phyloP scores from a whole-genome alignment of 805 yeast species.

The Yarrowia sp. region DNA sequence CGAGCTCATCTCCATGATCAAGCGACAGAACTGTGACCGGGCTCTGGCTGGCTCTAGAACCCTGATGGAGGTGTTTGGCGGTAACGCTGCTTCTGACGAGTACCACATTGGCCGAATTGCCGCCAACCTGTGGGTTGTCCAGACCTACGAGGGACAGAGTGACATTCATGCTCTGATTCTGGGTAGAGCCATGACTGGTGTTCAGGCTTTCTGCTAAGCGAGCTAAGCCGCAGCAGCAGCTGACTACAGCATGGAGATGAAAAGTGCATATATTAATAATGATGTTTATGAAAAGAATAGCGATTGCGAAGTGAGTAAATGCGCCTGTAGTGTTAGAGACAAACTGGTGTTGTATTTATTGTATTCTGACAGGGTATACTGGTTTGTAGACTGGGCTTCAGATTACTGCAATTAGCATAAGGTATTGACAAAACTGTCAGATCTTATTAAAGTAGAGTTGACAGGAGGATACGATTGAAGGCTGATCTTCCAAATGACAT shows the following conservation, averaged over 20 bases:
- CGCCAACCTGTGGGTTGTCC: slow-evolving; percentile 45
- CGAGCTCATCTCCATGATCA: slow-evolving; percentile 46
- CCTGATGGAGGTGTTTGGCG: slow-evolving; percentile 47
- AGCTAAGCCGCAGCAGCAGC: neutral
- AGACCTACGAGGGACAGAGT: slow-evolving; percentile 49
- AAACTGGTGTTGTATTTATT: no score
- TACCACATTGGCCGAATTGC: slow-evolving; percentile 46
- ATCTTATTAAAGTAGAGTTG: no score
- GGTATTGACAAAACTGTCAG: no score
- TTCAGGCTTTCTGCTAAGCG: slow-evolving; percentile 38
- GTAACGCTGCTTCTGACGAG: slow-evolving; percentile 48
- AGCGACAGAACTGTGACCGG: slow-evolving; percentile 46
- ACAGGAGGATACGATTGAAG: no score
- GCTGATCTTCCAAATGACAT: no score
- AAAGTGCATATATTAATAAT: slow-evolving; percentile 9
- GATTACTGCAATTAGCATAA: no score
- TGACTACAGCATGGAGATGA: neutral
- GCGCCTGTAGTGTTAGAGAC: no score
- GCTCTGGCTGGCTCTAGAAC: slow-evolving; percentile 42
- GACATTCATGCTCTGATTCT: slow-evolving; percentile 46
- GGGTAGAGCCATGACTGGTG: slow-evolving; percentile 46
- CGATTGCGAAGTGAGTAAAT: no score
- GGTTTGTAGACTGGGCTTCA: no score
- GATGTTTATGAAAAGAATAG: neutral
- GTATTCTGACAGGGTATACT: no score